phyloP scores from a whole-genome alignment of 1,284 basidiomycete genomes.

The Leucoagaricus sp. region DNA sequence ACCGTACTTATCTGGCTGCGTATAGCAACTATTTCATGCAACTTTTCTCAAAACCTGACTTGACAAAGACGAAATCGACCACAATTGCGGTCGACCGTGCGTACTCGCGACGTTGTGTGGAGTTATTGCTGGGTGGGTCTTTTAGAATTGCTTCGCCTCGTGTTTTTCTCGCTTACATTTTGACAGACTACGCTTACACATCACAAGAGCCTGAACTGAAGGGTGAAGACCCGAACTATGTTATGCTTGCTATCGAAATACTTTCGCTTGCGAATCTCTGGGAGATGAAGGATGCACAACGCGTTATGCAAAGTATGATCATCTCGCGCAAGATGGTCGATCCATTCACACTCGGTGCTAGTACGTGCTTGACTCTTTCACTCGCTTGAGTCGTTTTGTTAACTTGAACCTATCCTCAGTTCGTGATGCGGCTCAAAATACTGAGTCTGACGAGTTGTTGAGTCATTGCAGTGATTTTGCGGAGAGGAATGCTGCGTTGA shows the following conservation, averaged over 20 bases:
- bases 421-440: not conserved
- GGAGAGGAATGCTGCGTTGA: not conserved
- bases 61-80: constrained; percentile 15
- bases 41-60: constrained; percentile 26
- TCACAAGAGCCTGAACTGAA: constrained; percentile 5
- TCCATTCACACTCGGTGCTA: constrained; percentile 13
- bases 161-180: not conserved
- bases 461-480: constrained; percentile 9
- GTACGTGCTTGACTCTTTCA: not conserved
- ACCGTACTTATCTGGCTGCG: constrained; percentile 34
- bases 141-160: too few relatives aligned
- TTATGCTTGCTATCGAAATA: constrained; percentile 7
- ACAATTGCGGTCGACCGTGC: not conserved
- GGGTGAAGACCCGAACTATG: not conserved
- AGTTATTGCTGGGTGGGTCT: constrained; percentile 9
- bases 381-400: not conserved
- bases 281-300: constrained; percentile 11
- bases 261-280: constrained; percentile 9
- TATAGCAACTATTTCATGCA: constrained; percentile 30
- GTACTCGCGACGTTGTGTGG: constrained; percentile 18
- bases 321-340: constrained; percentile 12
- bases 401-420: not conserved
- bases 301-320: constrained; percentile 9
- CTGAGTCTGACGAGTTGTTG: not conserved
- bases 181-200: constrained; percentile 23